These are phyloP conservation scores for Penicillium sp. DNA, from an alignment of 2,329 filamentous ascomycete genomes.

Conservation along the genomic window DNA sequence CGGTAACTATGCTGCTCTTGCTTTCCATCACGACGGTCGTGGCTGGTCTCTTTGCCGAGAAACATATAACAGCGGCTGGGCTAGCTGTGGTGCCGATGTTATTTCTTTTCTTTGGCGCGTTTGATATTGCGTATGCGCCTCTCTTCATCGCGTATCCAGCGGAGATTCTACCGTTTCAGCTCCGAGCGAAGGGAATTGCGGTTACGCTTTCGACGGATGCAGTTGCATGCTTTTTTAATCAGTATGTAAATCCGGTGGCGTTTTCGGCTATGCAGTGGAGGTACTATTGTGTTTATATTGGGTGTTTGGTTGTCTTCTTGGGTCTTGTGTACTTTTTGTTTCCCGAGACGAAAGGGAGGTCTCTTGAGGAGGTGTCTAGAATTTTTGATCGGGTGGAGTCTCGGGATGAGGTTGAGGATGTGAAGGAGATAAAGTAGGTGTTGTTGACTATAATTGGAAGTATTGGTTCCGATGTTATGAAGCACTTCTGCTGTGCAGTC, in stretches of 20 bases:
- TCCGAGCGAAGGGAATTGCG: conserved; percentile 34
- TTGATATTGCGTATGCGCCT: conserved; percentile 27
- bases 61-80: conserved; percentile 18
- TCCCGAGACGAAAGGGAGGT: conserved; percentile 22
- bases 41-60: conserved; percentile 20
- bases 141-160: conserved; percentile 28
- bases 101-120: conserved; percentile 30
- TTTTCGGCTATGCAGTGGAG: conserved; percentile 37
- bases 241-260: conserved; percentile 42
- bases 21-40: conserved; percentile 20
- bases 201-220: conserved; percentile 26
- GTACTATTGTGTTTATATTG: conserved; percentile 41
- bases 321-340: conserved; percentile 38
- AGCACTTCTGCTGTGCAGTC: too few relatives aligned
- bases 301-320: conserved; percentile 31
- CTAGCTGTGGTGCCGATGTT: conserved; percentile 34
- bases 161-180: conserved; percentile 34
- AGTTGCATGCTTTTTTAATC: conserved; percentile 35
- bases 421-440: conserved; percentile 1
- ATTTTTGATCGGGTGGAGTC: conserved; percentile 16
- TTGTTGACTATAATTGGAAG: too few relatives aligned
- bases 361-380: conserved; percentile 20
- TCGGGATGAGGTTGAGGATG: background rate
- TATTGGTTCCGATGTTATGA: too few relatives aligned
- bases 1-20: conserved; percentile 20